Conservation (phyloP, 768 basidiomycete species). For the Filobasidium wieringae region DNA sequence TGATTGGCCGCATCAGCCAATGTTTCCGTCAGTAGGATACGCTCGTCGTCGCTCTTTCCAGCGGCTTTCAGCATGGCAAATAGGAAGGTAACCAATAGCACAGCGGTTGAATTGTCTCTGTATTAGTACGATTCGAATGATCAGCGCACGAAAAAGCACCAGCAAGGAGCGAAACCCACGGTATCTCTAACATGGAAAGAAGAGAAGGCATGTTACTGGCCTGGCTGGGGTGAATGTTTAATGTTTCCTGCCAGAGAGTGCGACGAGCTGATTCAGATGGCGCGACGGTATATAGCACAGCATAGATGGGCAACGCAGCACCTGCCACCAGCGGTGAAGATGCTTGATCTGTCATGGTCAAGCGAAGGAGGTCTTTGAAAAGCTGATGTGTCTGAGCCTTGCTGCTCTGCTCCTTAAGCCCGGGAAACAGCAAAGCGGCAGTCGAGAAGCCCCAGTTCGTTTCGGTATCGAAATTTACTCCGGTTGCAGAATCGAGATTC, state of each 20-base stretch:
- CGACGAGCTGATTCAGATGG: not conserved
- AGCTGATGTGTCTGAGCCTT: conserved; percentile 1
- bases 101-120: conserved; percentile 3
- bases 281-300: conserved; percentile 3
- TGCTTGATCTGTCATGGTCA: not conserved
- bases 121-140: not conserved
- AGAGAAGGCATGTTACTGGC: not conserved
- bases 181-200: conserved; percentile 5
- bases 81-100: conserved; percentile 3
- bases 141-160: not conserved
- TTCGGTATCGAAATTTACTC: conserved; percentile 9
- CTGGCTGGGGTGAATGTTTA: not conserved
- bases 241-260: not conserved
- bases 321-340: conserved; percentile 1
- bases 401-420: not conserved
- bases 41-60: conserved; percentile 4
- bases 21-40: conserved; percentile 3
- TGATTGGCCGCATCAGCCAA: conserved; percentile 9
- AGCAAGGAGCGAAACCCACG: not conserved
- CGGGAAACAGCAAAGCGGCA: conserved; percentile 2
- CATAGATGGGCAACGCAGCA: not conserved
- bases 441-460: conserved; percentile 2
- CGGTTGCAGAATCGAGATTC: conserved; percentile 4
- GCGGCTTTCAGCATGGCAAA: conserved; percentile 10
- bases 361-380: not conserved